phyloP scores from a whole-genome alignment of 1,284 basidiomycete genomes.

The Pseudozyma flocculosa region DNA sequence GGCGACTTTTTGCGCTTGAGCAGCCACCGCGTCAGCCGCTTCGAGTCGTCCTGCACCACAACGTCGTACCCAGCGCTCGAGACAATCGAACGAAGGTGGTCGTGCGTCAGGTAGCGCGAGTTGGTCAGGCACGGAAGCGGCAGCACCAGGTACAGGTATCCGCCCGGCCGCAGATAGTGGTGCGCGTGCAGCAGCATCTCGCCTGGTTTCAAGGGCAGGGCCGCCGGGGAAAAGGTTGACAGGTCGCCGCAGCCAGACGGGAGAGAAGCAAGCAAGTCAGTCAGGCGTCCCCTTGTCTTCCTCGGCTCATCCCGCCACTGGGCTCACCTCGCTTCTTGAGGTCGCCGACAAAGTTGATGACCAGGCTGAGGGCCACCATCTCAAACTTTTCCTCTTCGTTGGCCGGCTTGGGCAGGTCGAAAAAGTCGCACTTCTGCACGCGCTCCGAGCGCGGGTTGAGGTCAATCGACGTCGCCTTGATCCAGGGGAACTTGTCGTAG shows the following conservation, averaged over 20 bases:
- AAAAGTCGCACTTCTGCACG: conserved; percentile 58
- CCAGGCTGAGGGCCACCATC: conserved; percentile 58
- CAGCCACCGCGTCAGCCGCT: conserved; percentile 59
- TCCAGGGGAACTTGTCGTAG: conserved; percentile 56
- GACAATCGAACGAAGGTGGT: conserved; percentile 53
- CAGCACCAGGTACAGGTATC: conserved; percentile 59
- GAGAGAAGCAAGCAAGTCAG: background rate
- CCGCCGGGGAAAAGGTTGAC: background rate
- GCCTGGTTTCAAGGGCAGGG: background rate
- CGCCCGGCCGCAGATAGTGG: conserved; percentile 41
- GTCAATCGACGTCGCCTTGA: conserved; percentile 59
- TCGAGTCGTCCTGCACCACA: conserved; percentile 55
- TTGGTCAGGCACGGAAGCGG: conserved; percentile 59
- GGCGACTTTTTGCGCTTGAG: conserved; percentile 22
- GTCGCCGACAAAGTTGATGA: conserved; percentile 60
- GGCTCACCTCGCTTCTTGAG: conserved; percentile 52
- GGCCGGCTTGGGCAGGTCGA: conserved; percentile 52
- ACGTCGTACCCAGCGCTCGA: conserved; percentile 56
- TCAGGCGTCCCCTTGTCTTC: background rate
- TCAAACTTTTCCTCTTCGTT: conserved; percentile 47
- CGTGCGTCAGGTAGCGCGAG: conserved; percentile 58
- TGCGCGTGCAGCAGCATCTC: conserved; percentile 52
- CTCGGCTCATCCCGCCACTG: background rate
- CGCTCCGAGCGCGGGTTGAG: conserved; percentile 58
- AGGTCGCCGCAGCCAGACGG: no score